A percentile compares a stretch with the other conserved stretches of the same genome.
Evolutionary conservation across 495 filamentous ascomycete species (phyloP).

Genomic region (Penicillium psychrofluorescens): DNA sequence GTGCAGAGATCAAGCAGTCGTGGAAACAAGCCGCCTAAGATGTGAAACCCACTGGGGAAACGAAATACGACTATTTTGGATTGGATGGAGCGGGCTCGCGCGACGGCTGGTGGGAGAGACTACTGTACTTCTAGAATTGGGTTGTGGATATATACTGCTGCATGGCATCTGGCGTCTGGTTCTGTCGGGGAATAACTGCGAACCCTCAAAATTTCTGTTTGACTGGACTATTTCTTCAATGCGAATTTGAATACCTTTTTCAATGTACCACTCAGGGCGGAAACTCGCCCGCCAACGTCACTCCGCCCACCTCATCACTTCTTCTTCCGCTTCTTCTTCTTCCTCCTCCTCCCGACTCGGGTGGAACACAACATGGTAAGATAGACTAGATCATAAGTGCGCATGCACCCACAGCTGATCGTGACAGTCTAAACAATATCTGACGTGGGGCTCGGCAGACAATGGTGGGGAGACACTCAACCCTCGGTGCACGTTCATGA

Average conservation of each 20-base stretch:
- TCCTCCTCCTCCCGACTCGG: neutral
- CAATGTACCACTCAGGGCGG: no score
- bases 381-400: neutral
- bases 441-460: slow-evolving; percentile 83
- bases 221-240: no score
- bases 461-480: slow-evolving; percentile 49
- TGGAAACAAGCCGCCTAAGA: slow-evolving; percentile 8
- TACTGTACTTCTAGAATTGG: slow-evolving; percentile 24
- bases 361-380: neutral
- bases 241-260: no score
- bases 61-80: neutral
- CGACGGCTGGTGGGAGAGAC: neutral
- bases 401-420: neutral
- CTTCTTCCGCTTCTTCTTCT: no score
- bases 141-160: slow-evolving; percentile 29
- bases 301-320: no score
- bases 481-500: slow-evolving; percentile 1
- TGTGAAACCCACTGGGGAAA: slow-evolving; percentile 2
- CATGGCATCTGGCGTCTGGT: slow-evolving; percentile 40
- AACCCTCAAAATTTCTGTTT: no score
- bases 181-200: slow-evolving; percentile 10
- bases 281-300: neutral
- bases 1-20: slow-evolving; percentile 20
- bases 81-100: neutral
- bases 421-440: slow-evolving; percentile 90